Evolutionary conservation across 805 yeast species (phyloP).

Genomic region (Barnettozyma vustinii): DNA sequence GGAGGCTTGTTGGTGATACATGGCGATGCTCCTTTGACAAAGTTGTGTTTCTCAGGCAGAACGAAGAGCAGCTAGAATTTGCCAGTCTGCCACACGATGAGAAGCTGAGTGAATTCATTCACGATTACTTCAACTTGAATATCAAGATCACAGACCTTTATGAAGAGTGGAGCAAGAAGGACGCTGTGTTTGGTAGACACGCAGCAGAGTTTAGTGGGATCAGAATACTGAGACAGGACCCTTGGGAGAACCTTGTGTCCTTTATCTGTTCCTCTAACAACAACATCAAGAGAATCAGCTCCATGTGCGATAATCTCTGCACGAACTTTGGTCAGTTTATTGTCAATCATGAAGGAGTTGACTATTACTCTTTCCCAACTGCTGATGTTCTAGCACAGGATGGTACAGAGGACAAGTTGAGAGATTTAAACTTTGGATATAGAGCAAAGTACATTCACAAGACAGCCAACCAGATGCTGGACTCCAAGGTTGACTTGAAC

Average conservation of each 20-base stretch:
- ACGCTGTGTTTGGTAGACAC: constrained; percentile 40
- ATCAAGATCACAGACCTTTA: constrained; percentile 51
- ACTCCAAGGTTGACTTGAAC: constrained; percentile 31
- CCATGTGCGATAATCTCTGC: constrained; percentile 83
- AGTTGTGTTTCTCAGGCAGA: constrained; percentile 63
- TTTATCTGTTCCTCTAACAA: constrained; percentile 96
- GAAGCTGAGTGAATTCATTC: constrained; percentile 40
- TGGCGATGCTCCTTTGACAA: constrained; percentile 65
- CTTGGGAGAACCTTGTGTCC: constrained; percentile 91
- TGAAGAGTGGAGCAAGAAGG: constrained; percentile 54
- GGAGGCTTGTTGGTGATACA: constrained; percentile 45
- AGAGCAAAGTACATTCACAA: constrained; percentile 81
- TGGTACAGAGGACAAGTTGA: constrained; percentile 39
- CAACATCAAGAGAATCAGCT: constrained; percentile 87
- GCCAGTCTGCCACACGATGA: constrained; percentile 33
- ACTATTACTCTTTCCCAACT: constrained; percentile 69
- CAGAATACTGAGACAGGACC: constrained; percentile 85
- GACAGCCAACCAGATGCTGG: constrained; percentile 52
- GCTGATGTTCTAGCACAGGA: constrained; percentile 44
- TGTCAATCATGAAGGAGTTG: constrained; percentile 44
- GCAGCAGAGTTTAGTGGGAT: constrained; percentile 54
- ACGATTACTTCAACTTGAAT: constrained; percentile 67
- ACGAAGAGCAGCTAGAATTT: constrained; percentile 44
- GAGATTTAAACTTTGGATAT: constrained; percentile 71
- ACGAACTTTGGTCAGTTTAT: constrained; percentile 61